Evolutionary conservation across 148 eudicot species (phyloP), one percentile per base, ranked within the genome.

Genomic region (Camellia japonica): DNA sequence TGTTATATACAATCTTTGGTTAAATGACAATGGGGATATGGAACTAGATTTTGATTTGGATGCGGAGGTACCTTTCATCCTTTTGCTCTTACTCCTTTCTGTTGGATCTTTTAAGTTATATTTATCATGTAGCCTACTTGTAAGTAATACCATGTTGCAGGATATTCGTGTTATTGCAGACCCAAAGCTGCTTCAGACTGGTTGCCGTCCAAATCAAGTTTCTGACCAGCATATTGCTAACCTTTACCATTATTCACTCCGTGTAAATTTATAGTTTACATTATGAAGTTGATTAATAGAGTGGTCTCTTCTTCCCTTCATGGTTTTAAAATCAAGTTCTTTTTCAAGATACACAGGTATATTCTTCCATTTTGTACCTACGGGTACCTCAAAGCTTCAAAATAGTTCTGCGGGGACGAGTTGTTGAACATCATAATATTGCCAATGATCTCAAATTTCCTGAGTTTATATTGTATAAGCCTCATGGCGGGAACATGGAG

Each of bases 11-110:
- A 91, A 91, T 81, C 84, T 91, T 49, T 91, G 94, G 94, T 84
- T 81, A 63, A 77, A 84, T 71, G 86, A 88, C 64, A 86, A 85
- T 30, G 94, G 87, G 47, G 78, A 78, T 65, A 74, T 84, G 77
- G 93, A 91, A 77, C 84, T 91, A 70, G 94, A 91, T 88, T 88
- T 89, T 81, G 86, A 91, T 65, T 83, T 62, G 51, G 90, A 91
- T 83, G 84, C 79, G 47, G 85, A 90, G 93, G 94, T 91, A 73
- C 47, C 3, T 42, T 52, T 82, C 65, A 20, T 70, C 23, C 44
- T 79, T 65, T 15, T 55, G 11, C 41, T 75, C n/a, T 73, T 30
- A 74, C 59, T 75, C 68, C 23, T 73, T 78, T 30, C 38, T 71
- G 14, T 7, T 13, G 14, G 8, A 78, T 19, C 4, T 59, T 77